Percentiles rank a stretch among this genome's conserved stretches.
phyloP scores from a whole-genome alignment of 306 rosid genomes.

The Prosopis cineraria region DNA sequence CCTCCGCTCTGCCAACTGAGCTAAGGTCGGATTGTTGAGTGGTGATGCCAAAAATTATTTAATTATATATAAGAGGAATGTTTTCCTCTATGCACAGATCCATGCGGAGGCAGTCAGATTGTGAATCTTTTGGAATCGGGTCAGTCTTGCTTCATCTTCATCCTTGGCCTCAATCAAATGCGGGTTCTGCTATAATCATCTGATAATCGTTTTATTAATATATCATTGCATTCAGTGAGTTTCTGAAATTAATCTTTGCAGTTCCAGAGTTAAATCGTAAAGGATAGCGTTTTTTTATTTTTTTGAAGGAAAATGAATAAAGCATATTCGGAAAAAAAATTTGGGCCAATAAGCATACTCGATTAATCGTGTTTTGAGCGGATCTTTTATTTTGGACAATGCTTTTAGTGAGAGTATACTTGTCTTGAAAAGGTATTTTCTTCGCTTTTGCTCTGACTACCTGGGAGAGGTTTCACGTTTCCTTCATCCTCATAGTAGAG shows the following conservation, averaged over 20 bases:
- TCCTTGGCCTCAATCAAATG: neutral
- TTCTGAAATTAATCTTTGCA: neutral
- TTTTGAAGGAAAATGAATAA: neutral
- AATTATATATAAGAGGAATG: no score
- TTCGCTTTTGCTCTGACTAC: neutral
- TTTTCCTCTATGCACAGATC: no score
- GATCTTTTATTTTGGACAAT: neutral
- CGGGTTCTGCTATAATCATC: neutral
- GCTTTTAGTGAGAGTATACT: neutral
- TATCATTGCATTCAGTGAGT: neutral
- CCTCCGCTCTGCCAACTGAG: neutral
- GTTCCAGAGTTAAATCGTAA: neutral
- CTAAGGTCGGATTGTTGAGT: no score
- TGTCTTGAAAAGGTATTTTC: neutral
- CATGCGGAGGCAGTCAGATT: neutral
- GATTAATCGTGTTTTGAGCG: neutral
- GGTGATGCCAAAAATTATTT: no score
- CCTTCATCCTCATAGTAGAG: neutral
- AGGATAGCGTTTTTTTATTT: neutral
- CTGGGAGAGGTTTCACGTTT: neutral
- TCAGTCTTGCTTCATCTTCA: neutral
- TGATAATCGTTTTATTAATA: neutral
- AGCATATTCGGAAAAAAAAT: neutral
- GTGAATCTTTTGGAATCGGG: neutral
- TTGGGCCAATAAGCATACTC: no score